phyloP scores from a whole-genome alignment of 805 yeast species.

The Candida koratica region DNA sequence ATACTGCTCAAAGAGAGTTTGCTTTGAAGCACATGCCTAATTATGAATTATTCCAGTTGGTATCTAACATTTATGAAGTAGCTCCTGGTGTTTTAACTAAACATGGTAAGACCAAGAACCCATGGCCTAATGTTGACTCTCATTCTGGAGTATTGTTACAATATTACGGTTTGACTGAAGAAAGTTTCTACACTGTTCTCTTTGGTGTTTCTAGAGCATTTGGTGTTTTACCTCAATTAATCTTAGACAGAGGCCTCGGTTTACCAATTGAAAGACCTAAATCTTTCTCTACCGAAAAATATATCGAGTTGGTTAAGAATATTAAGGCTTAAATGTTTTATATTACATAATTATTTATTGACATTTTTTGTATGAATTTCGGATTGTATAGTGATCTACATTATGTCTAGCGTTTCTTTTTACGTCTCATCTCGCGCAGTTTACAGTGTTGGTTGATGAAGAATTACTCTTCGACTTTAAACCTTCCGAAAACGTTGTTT shows the following conservation, averaged over 20 bases:
- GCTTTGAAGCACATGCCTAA: conserved; percentile 58
- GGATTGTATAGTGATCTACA: conserved; percentile 4
- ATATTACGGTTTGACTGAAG: conserved; percentile 73
- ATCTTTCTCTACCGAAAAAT: conserved; percentile 90
- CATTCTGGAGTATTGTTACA: conserved; percentile 74
- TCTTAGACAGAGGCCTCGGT: conserved; percentile 74
- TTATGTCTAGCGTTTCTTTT: neutral
- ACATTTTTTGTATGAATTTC: conserved; percentile 8
- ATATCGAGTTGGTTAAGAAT: conserved; percentile 70
- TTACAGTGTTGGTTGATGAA: conserved; percentile 4
- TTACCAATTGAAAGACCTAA: conserved; percentile 82
- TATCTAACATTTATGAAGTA: conserved; percentile 58
- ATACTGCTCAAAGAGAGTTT: conserved; percentile 67
- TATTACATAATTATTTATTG: conserved; percentile 9
- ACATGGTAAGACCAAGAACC: conserved; percentile 85
- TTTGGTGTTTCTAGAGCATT: conserved; percentile 81
- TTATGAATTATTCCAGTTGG: conserved; percentile 64
- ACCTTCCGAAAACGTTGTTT: conserved; percentile 63
- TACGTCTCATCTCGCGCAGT: neutral
- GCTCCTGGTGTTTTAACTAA: conserved; percentile 72
- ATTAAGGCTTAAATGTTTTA: conserved; percentile 18
- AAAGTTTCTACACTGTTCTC: conserved; percentile 72
- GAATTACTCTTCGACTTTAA: conserved; percentile 47
- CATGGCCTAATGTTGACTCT: conserved; percentile 82
- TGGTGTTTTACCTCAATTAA: conserved; percentile 75